Percentiles rank a stretch among this genome's conserved stretches.
phyloP scores from a whole-genome alignment of 1,284 basidiomycete species.

The Exsudoporus floridanus region DNA sequence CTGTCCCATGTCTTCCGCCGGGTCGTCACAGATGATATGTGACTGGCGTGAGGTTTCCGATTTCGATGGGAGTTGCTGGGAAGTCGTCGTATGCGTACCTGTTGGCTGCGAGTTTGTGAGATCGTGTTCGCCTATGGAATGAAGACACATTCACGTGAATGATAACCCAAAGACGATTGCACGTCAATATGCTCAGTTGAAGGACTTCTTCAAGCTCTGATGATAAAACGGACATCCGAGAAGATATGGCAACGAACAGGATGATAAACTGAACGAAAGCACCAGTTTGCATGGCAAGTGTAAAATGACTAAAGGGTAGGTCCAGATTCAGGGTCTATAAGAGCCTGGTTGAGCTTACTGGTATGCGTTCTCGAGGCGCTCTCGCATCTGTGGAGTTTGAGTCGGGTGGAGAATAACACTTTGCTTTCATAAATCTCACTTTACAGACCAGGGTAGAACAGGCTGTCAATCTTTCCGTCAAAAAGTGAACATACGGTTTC shows the following conservation, averaged over 20 bases:
- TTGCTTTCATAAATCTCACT: constrained; percentile 35
- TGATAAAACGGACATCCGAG: constrained; percentile 52
- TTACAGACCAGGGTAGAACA: constrained; percentile 44
- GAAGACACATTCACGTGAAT: constrained; percentile 21
- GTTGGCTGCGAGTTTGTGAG: constrained; percentile 21
- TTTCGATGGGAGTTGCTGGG: neutral
- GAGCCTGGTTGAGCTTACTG: constrained; percentile 37
- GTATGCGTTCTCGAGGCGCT: constrained; percentile 48
- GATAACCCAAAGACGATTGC: constrained; percentile 29
- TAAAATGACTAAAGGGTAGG: constrained; percentile 49
- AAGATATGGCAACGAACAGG: constrained; percentile 56
- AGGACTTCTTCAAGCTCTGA: constrained; percentile 45
- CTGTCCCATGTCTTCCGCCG: constrained; percentile 17
- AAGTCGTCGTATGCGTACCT: neutral
- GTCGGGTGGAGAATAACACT: neutral
- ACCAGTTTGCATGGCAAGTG: constrained; percentile 63
- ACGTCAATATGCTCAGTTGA: constrained; percentile 30
- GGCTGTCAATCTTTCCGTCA: constrained; percentile 38
- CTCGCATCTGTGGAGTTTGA: constrained; percentile 45
- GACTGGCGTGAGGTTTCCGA: neutral
- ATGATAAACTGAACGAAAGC: constrained; percentile 69
- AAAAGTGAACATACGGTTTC: constrained; percentile 32
- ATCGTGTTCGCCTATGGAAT: neutral
- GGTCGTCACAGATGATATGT: neutral
- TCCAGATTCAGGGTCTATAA: neutral